Base-by-base conservation (phyloP, 495 filamentous ascomycete species). In the Podospora anserina region DNA sequence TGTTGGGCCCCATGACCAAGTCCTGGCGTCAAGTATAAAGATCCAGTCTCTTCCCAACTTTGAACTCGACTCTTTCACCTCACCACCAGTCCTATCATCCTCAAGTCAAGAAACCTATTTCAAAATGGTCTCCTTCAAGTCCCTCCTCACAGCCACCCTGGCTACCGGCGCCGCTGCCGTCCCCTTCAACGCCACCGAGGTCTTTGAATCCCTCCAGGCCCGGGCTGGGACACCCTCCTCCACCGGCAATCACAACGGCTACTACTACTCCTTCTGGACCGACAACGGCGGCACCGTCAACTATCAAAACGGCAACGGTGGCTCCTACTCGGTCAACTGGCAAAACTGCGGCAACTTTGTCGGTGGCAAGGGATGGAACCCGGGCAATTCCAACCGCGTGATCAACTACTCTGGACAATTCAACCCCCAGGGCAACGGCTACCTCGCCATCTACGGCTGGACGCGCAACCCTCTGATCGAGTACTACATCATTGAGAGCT, bases 351-450 rank as follows among this genome's bases (percentile, higher is more conserved):
- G 83, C 32, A 87, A 88, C 78, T 89, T 87, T 62, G 84, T 87
- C 63, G 86, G 82, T 30, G 88, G 88, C 59, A 88, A 88, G 78
- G 87, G 87, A n/a, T 89, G 86, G 85, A 81, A 82, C 71, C 81
- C 84, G 49, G 85, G 85, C 15, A 74, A 34, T 5, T 66, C 53
- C 19, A 49, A 49, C 39, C 56, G 65, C 68, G 88, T 76, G 18
- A 85, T 90, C 72, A 84, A 74, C 63, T 87, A 84, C 81, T 81
- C 75, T 72, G 84, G 82, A 19, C 81, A 78, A 34, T 86, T 81
- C 80, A 81, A 73, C 76, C 76, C 79, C 44, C 81, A 73, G 70
- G 84, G 81, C 65, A 86, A 86, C 79, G 78, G 76, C 69, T 87
- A 87, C 77, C 83, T 88, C 49, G 77, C 86, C 58, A 77, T 88